Conservation (phyloP, 108 stramenopile genomes). For the Cyclotella choctawhatcheeana region DNA sequence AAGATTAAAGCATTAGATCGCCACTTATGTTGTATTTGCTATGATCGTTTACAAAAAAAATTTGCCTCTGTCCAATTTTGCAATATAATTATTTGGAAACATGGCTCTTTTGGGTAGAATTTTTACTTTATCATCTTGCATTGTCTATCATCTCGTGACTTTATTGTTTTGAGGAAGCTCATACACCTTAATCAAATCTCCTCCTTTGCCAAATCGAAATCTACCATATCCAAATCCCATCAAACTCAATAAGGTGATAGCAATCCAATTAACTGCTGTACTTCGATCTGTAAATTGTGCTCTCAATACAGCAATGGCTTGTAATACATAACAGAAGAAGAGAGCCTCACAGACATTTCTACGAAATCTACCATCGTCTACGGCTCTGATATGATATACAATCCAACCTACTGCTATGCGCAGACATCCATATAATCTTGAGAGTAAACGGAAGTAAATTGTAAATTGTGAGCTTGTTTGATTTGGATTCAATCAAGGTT, state of each 20-base stretch:
- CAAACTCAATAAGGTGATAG: constrained; percentile 61
- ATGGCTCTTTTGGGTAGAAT: too few relatives aligned
- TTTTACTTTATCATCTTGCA: too few relatives aligned
- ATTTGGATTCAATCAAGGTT: constrained; percentile 4
- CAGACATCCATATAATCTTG: constrained; percentile 76
- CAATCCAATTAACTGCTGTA: constrained; percentile 75
- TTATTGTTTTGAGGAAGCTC: constrained; percentile 68
- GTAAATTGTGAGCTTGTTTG: neutral
- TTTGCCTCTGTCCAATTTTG: too few relatives aligned
- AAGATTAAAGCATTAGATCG: neutral
- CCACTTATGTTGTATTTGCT: neutral
- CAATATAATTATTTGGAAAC: too few relatives aligned
- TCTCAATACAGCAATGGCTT: constrained; percentile 73
- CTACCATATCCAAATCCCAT: constrained; percentile 71
- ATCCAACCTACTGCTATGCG: constrained; percentile 87
- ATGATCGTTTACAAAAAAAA: too few relatives aligned
- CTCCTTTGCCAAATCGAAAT: constrained; percentile 81
- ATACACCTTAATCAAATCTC: constrained; percentile 84
- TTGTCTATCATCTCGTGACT: constrained; percentile 20
- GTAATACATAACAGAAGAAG: constrained; percentile 76
- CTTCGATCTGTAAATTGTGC: constrained; percentile 82
- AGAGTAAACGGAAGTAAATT: neutral
- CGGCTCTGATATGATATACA: constrained; percentile 69
- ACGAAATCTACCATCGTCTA: constrained; percentile 87
- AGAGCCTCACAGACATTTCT: constrained; percentile 83